A percentile compares a stretch with the other conserved stretches of the same genome.
phyloP scores from a whole-genome alignment of 352 stramenopile species.

The Globisporangium nodosum region DNA sequence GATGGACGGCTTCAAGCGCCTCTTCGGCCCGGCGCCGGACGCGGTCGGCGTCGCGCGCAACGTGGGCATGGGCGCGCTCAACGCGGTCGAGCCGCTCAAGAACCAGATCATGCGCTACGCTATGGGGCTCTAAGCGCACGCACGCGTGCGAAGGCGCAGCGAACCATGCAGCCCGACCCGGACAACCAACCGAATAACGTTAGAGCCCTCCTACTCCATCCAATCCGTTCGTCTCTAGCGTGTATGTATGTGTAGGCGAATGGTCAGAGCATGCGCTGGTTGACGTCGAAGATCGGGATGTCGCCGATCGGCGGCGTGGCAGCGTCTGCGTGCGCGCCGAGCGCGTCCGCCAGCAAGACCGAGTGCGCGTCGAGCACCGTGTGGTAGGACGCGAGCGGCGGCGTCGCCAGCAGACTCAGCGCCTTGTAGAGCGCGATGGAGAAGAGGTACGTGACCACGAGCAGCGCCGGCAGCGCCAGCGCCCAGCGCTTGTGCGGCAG shows the following conservation, averaged over 20 bases:
- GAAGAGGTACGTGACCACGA: slow-evolving; percentile 80
- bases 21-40: slow-evolving; percentile 74
- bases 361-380: slow-evolving; percentile 75
- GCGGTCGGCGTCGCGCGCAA: slow-evolving; percentile 71
- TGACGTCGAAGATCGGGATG: slow-evolving; percentile 71
- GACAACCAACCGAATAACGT: slow-evolving; percentile 6
- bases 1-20: slow-evolving; percentile 88
- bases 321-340: slow-evolving; percentile 38
- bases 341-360: slow-evolving; percentile 37
- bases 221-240: not conserved
- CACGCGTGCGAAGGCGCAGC: too few species aligned
- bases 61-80: slow-evolving; percentile 83
- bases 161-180: too few species aligned
- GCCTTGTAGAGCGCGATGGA: slow-evolving; percentile 81
- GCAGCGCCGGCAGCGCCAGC: slow-evolving; percentile 77
- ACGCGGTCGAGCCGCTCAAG: slow-evolving; percentile 85
- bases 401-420: slow-evolving; percentile 73
- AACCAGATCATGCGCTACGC: slow-evolving; percentile 88
- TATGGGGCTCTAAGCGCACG: slow-evolving; percentile 63
- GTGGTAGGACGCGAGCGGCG: slow-evolving; percentile 64
- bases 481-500: slow-evolving; percentile 89
- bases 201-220: slow-evolving; percentile 1
- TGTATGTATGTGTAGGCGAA: not conserved
- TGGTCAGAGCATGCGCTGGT: slow-evolving; percentile 29
- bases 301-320: slow-evolving; percentile 74